Evolutionary conservation across 441 rosid species (phyloP), one percentile per base, ranked within the genome.

Genomic region (Gossypium schwendimanii): DNA sequence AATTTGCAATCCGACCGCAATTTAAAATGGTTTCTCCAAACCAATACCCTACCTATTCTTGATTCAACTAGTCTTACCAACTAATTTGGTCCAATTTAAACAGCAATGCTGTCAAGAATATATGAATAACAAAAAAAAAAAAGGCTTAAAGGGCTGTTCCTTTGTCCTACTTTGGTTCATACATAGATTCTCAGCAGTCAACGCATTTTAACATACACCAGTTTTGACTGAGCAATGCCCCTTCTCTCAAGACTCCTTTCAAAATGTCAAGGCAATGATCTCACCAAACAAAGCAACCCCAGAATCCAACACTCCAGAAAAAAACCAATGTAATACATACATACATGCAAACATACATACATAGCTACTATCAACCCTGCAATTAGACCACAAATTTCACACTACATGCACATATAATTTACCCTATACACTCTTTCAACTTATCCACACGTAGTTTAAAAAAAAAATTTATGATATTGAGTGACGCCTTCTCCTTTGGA

Each of bases 401-500:
- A 67, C 59, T 67, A 26, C 59, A 24, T 58, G 14, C 36, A 67
- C 15, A 67, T 28, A 58, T 24, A 24, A 24, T 12, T 17, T 14
- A 14, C 81, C 39, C 39, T 82, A 72, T 85, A 82, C 82, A 82
- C 53, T 72, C 77, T 70, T 73, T 58, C 23, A 26, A 54, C 49
- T 71, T 73, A 59, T 68, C 31, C 78, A 71, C 74, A 45, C 76
- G 52, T 47, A 12, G 39, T 5, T 12, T 21, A 26, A 31, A 31
- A n/a, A 33, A 45, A 11, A 87, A 18, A 10, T 84, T 28, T 87
- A 90, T 26, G 95, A 94, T 53, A 91, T 85, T 0, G 97, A 91
- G 78, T 90, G 94, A 18, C 96, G 82, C 84, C 93, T 87, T 78
- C 84, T 83, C 84, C 75, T 88, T 81, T 86, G 98, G 73, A 94